Base-by-base conservation (phyloP, 2,329 filamentous ascomycete genomes). In the Penicillium glabrum region DNA sequence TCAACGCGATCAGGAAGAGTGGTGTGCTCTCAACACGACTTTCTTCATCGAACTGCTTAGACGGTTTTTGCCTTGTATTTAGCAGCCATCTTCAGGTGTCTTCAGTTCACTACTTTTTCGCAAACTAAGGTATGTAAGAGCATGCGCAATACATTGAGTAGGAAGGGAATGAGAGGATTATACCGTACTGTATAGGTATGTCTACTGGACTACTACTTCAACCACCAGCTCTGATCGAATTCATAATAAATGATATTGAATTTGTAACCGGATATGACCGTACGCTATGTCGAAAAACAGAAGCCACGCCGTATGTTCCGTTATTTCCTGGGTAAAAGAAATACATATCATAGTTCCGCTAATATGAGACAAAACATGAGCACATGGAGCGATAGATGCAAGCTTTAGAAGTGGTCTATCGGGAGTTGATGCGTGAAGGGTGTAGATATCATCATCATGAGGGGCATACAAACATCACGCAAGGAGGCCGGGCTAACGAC, bases 401-500 rank as follows among this genome's bases (percentile, higher is more conserved):
- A 23, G 37, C 46, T 37, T 48, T 29, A 24, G 9, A 48, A 21
- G 37, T 16, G 24, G 3, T 47, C 26, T 55, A 23, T 41, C 19
- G 29, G 26, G 37, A 45, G 7, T 33, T 24, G 45, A 50, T 24
- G 29, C 27, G 54, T 24, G 39, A 10, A 43, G 6, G 16, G n/a
- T 10, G 46, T 29, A 19, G 9, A 45, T 13, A 31, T 45, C 49
- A 45, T 51, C 49, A 45, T 44, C 49, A 44, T 51, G 39, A 45
- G 41, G 46, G 46, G 46, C 19, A 14, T 41, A 21, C 39, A 46
- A 46, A 10, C 13, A n/a, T 21, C 23, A n/a, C 44, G 7, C n/a
- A 24, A 31, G 10, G 29, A 37, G 39, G 2, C 9, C 13, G 24
- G 27, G 9, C 73, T 56, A 77, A 54, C 75, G 73, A 52, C 76